Conservation (phyloP, 176 grass and related monocot species). For the Hordeum marinum region DNA sequence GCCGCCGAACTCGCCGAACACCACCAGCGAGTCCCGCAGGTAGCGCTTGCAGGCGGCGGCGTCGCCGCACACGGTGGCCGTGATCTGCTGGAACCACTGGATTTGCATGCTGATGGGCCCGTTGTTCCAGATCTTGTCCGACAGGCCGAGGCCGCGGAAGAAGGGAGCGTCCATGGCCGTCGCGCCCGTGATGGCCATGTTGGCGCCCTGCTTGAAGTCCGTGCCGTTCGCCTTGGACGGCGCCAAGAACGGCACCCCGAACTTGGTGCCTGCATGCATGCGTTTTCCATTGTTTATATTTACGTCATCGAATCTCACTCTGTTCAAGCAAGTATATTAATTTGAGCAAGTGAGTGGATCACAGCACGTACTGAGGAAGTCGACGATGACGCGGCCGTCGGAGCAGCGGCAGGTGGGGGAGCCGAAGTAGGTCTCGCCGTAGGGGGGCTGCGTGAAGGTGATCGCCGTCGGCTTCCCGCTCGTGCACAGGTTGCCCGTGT, state of each 20-base stretch:
- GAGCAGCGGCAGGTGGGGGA: conserved; percentile 56
- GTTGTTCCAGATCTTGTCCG: conserved; percentile 65
- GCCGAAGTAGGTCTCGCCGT: conserved; percentile 73
- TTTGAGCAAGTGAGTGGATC: too few relatives aligned
- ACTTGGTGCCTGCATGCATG: background rate
- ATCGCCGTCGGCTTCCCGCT: conserved; percentile 43
- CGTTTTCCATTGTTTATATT: too few relatives aligned
- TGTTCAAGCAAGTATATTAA: background rate
- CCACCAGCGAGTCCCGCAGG: conserved; percentile 30
- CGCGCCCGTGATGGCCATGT: conserved; percentile 66
- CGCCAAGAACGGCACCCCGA: conserved; percentile 49
- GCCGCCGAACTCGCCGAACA: conserved; percentile 65
- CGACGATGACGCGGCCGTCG: conserved; percentile 58
- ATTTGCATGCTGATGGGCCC: conserved; percentile 55
- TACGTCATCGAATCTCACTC: too few relatives aligned
- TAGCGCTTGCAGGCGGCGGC: conserved; percentile 41
- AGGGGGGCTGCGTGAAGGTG: conserved; percentile 66
- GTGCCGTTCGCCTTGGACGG: conserved; percentile 47
- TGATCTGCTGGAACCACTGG: conserved; percentile 60
- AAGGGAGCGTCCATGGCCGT: conserved; percentile 56
- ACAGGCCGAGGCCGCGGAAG: conserved; percentile 47
- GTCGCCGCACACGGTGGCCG: conserved; percentile 37
- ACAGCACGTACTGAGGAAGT: conserved; percentile 35
- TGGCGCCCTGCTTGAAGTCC: conserved; percentile 58
- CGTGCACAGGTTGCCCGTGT: conserved; percentile 72